Evolutionary conservation across 2,329 filamentous ascomycete species (phyloP), one percentile per base, ranked within the genome.

Genomic region (Colletotrichum truncatum): DNA sequence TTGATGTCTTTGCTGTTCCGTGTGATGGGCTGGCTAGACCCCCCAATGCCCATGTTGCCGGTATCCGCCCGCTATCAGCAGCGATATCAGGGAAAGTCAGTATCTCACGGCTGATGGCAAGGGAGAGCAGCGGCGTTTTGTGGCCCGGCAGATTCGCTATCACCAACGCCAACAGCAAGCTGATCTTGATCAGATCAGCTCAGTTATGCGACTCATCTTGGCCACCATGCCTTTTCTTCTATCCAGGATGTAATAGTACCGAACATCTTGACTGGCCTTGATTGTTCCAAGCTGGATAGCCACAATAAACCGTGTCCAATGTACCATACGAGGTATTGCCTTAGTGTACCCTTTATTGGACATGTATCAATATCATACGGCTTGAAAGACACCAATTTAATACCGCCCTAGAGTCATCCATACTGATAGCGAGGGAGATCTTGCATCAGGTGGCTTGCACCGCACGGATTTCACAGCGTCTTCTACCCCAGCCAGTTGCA

Each of bases 321-420:
- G n/a, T n/a, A n/a, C n/a, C n/a, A n/a, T n/a, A n/a, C n/a, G n/a
- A n/a, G n/a, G n/a, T n/a, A n/a, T n/a, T n/a, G n/a, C n/a, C n/a
- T 30, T 32, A 4, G 49, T 28, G 26, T 46, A 48, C n/a, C 18
- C 34, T 46, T n/a, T 28, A 43, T 32, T 25, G 21, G 39, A 36
- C 32, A 48, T 62, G 26, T 39, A 39, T 62, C 45, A 26, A 28
- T 26, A 36, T 34, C 36, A 28, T 51, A 41, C 63, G 46, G 43
- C n/a, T 43, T 16, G 41, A 52, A 49, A 65, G 63, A 65, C 63
- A 65, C 12, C 51, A 62, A 65, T 65, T 39, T 65, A 16, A 12
- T n/a, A 36, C 14, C 57, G 63, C 63, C 63, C 63, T 56, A 10
- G 57, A 38, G 26, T 63, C 43, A 45, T 36, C 34, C 14, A 43